Conservation (phyloP, 805 yeast genomes). For the Metschnikowia drakensbergensis region DNA sequence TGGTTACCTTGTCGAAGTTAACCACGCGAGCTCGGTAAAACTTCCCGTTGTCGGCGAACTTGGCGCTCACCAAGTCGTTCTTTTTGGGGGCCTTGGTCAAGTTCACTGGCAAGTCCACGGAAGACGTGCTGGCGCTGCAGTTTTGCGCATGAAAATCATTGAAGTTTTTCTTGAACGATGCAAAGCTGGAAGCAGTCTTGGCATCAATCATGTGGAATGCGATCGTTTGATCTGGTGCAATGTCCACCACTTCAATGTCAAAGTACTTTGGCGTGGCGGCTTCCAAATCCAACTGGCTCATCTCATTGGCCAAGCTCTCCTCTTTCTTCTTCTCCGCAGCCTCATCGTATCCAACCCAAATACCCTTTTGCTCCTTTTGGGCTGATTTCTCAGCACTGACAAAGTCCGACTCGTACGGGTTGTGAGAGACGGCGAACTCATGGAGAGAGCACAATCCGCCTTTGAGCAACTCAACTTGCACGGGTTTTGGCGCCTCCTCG, state of each 20-base stretch:
- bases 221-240: slow-evolving; percentile 32
- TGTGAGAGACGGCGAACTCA: slow-evolving; percentile 57
- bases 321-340: slow-evolving; percentile 34
- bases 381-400: slow-evolving; percentile 63
- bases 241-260: slow-evolving; percentile 53
- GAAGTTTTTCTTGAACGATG: slow-evolving; percentile 45
- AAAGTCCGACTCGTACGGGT: slow-evolving; percentile 52
- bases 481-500: slow-evolving; percentile 45
- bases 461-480: slow-evolving; percentile 53
- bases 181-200: slow-evolving; percentile 34
- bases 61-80: slow-evolving; percentile 56
- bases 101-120: slow-evolving; percentile 38
- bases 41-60: slow-evolving; percentile 48
- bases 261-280: slow-evolving; percentile 41
- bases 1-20: slow-evolving; percentile 41
- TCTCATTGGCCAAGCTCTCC: slow-evolving; percentile 20
- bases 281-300: slow-evolving; percentile 21
- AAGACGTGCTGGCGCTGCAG: slow-evolving; percentile 34
- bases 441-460: slow-evolving; percentile 66
- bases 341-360: slow-evolving; percentile 61
- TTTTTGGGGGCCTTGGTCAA: slow-evolving; percentile 45
- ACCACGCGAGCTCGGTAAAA: slow-evolving; percentile 57
- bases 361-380: slow-evolving; percentile 48
- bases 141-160: slow-evolving; percentile 40
- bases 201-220: slow-evolving; percentile 44